Evolutionary conservation across 2,329 filamentous ascomycete species (phyloP).

Genomic region (Fusarium newnesense): DNA sequence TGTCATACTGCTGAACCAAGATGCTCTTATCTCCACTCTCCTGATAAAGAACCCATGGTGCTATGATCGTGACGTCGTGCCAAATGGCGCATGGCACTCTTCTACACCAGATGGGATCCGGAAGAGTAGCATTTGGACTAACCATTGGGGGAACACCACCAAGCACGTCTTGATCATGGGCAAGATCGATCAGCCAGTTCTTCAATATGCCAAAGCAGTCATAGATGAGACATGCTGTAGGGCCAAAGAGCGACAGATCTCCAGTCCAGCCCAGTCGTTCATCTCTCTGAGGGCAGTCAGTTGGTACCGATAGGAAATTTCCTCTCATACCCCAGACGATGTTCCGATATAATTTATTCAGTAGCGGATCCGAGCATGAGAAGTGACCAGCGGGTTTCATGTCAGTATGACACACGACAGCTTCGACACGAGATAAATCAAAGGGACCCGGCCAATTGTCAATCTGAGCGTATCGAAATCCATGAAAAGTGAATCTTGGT

Average conservation of each 20-base stretch:
- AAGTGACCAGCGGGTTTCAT: conserved; percentile 62
- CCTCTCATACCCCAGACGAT: conserved; percentile 65
- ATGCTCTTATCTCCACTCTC: conserved; percentile 51
- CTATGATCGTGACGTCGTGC: conserved; percentile 54
- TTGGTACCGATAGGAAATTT: conserved; percentile 66
- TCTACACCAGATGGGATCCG: conserved; percentile 8
- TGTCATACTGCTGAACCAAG: conserved; percentile 51
- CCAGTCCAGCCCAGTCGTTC: conserved; percentile 65
- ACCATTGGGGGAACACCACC: conserved; percentile 26
- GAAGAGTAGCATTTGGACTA: conserved; percentile 10
- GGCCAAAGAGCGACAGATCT: conserved; percentile 60
- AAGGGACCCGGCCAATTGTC: conserved; percentile 51
- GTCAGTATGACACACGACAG: conserved; percentile 59
- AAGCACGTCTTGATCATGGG: conserved; percentile 11
- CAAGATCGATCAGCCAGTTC: conserved; percentile 34
- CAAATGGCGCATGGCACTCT: conserved; percentile 48
- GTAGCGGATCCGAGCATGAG: conserved; percentile 58
- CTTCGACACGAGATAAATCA: conserved; percentile 32
- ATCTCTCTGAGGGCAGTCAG: conserved; percentile 66
- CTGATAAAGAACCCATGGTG: conserved; percentile 53
- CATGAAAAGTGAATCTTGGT: conserved; percentile 65
- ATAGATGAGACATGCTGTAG: conserved; percentile 63
- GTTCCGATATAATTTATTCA: conserved; percentile 67
- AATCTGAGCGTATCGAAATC: conserved; percentile 63
- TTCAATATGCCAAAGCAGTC: conserved; percentile 60